Conservation (phyloP, 2,329 filamentous ascomycete species). For the Graphiopsis chlorocephala region DNA sequence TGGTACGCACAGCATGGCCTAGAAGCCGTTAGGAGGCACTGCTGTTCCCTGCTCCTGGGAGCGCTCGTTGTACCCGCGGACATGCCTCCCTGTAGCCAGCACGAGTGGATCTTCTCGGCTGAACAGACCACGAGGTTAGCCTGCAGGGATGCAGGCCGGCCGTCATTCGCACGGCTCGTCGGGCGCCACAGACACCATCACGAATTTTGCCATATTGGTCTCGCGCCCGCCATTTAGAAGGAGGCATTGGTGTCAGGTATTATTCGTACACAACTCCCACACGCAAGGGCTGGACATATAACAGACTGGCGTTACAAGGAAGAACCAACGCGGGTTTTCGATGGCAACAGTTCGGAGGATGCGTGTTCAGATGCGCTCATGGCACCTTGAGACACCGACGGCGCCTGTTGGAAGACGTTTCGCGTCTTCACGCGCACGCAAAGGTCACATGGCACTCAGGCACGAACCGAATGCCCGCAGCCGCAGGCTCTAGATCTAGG, state of each 20-base stretch:
- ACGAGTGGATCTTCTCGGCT: slow-evolving; percentile 6
- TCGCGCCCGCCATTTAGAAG: background rate
- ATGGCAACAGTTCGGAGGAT: background rate
- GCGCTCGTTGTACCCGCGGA: background rate
- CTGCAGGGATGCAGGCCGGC: slow-evolving; percentile 11
- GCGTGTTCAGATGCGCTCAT: background rate
- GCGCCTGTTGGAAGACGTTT: background rate
- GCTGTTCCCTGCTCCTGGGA: background rate
- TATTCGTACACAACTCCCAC: background rate
- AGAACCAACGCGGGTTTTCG: background rate
- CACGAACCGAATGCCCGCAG: background rate
- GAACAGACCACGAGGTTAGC: slow-evolving; percentile 11
- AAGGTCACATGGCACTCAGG: slow-evolving; percentile 1
- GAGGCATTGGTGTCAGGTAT: background rate
- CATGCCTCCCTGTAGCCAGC: background rate
- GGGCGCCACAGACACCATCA: slow-evolving; percentile 11
- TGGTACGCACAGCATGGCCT: background rate
- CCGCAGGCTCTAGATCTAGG: background rate
- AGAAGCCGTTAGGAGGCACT: background rate
- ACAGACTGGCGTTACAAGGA: background rate
- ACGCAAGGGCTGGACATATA: background rate
- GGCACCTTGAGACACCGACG: background rate
- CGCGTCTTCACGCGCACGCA: background rate
- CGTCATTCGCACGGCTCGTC: slow-evolving; percentile 14
- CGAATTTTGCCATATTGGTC: slow-evolving; percentile 15